Evolutionary conservation across 2,329 filamentous ascomycete species (phyloP), one percentile per base, ranked within the genome.

Genomic region (Dactylellina leptospora): DNA sequence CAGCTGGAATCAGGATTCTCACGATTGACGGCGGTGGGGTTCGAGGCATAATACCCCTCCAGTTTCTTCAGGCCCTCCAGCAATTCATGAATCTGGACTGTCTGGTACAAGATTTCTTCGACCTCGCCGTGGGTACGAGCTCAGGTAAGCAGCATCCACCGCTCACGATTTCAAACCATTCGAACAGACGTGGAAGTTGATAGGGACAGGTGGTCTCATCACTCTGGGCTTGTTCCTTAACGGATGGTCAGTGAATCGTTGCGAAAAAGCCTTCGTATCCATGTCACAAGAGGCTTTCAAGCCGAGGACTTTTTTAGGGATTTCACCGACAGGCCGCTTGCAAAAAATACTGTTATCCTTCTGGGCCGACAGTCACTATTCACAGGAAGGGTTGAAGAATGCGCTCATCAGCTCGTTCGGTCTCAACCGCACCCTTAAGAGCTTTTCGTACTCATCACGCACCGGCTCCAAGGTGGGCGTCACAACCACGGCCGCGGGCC

Each of bases 1-100:
- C 45, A 11, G 59, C 59, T 8, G 59, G 59, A 9, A 23, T 53
- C 18, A 20, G 33, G 16, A 54, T 63, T 11, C 23, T 63, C 9
- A 22, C 59, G 4, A 30, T 63, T 28, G 59, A 63, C 25, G 47
- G 59, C n/a, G 47, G 59, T 20, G 59, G 59, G 1, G 30, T 63
- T 9, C 48, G 59, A 2, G 59, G 59, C 1, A 63, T 63, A 11
- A 47, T 63, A 2, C 45, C 25, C 11, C 16, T 63, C 2, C 27
- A 48, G 28, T 48, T 33, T 36, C 45, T 60, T 13, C 42, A 38
- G 30, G 18, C 11, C 6, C 30, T 60, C 38, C 20, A 48, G 33
- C 18, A 48, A 16, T 22, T 28, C 2, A 33, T 47, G n/a, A 23
- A 33, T 16, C 20, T 60, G 2, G 42, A 47, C 6, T 33, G 30